Evolutionary conservation across 176 grass and related monocot species (phyloP), one percentile per base, ranked within the genome.

Genomic region (Guadua angustifolia): DNA sequence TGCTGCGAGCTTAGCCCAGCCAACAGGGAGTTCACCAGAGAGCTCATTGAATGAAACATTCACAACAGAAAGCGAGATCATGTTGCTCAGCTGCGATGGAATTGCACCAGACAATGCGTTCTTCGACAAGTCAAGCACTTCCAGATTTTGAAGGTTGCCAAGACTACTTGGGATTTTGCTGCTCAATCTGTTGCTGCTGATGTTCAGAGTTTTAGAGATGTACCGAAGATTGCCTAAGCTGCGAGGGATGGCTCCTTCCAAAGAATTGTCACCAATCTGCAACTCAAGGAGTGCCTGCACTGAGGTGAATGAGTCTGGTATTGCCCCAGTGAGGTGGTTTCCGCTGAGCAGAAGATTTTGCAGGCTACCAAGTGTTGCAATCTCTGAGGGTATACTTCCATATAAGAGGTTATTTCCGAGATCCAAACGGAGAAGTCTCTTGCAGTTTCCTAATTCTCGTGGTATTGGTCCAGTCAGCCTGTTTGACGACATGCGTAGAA

Each of bases 21-120:
- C 79, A 22, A 1, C 42, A 21, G 89, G 89, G 36, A 94, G 72
- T 33, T 69, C 50, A 18, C 86, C 87, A 42, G 78, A 85, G 0
- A 92, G 78, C 22, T 89, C 22, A 49, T 94, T 94, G 76, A 88
- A 90, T 0, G 93, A 94, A 72, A 94, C 24, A 55, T 94, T 91
- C 14, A 94, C 83, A 16, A 32, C 6, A 9, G 71, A 86, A 64
- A 94, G 86, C 78, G 92, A 91, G 52, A 86, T 67, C 92, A 91
- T 91, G 59, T 70, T 86, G 29, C 52, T 60, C 16, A 94, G 71
- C 62, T 72, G 79, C 1, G 74, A 73, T 0, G 92, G 92, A 21
- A 94, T 91, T 67, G 44, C 5, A 56, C 92, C 92, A 42, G 63
- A 91, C 6, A 94, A 75, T 29, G 74, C 77, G 55, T 94, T 91